phyloP scores from a whole-genome alignment of 2,329 filamentous ascomycete species.

The Apiospora malaysiana region DNA sequence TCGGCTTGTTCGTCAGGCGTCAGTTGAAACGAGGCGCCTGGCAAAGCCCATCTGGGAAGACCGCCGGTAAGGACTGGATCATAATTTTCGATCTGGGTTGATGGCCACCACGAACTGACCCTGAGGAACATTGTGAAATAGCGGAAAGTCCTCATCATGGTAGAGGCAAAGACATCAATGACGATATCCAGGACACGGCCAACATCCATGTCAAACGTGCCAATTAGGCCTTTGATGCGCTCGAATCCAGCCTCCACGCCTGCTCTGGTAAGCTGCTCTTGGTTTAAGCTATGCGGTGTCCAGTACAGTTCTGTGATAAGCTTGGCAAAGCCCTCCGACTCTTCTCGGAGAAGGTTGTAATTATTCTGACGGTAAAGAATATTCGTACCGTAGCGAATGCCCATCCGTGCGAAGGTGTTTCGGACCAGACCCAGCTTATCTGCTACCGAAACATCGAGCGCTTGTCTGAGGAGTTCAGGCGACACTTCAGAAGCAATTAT shows the following conservation, averaged over 20 bases:
- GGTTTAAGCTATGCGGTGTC: conserved; percentile 66
- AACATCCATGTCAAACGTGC: conserved; percentile 95
- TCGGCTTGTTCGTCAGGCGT: conserved; percentile 66
- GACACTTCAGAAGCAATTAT: conserved; percentile 76
- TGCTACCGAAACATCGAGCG: conserved; percentile 81
- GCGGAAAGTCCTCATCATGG: conserved; percentile 88
- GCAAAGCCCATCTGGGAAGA: conserved; percentile 85
- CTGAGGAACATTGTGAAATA: conserved; percentile 95
- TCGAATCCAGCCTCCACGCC: conserved; percentile 87
- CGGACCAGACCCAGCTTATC: conserved; percentile 80
- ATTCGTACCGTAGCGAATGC: conserved; percentile 90
- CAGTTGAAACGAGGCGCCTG: conserved; percentile 51
- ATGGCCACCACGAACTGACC: conserved; percentile 96
- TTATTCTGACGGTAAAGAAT: conserved; percentile 94
- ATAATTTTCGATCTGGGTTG: conserved; percentile 55
- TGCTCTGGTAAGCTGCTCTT: conserved; percentile 74
- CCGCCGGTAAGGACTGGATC: conserved; percentile 61
- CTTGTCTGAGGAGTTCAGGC: conserved; percentile 73
- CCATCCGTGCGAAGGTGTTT: conserved; percentile 81
- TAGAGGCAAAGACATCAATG: conserved; percentile 91
- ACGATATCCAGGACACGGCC: conserved; percentile 94
- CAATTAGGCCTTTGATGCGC: conserved; percentile 90
- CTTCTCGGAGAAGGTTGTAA: conserved; percentile 93
- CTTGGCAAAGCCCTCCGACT: conserved; percentile 96
- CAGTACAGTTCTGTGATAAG: conserved; percentile 95